Conservation (phyloP, 495 filamentous ascomycete genomes). For the Aspergillus carlsbadensis region DNA sequence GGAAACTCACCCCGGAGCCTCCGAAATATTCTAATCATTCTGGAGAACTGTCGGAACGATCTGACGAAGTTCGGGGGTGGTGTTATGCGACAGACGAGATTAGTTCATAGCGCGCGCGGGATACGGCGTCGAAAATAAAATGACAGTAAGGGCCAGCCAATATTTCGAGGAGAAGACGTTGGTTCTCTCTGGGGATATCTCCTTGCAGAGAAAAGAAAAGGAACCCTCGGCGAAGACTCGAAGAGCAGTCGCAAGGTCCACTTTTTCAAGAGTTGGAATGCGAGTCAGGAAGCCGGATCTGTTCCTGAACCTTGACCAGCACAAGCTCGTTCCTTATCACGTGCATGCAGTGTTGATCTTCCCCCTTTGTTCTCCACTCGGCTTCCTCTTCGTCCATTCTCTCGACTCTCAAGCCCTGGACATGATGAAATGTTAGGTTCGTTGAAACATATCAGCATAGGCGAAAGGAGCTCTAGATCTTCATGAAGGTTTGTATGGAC, state of each 20-base stretch:
- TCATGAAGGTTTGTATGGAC: too few species aligned
- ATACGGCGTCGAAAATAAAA: conserved; percentile 4
- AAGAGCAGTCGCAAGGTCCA: conserved; percentile 9
- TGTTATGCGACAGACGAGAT: conserved; percentile 1
- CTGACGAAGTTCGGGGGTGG: conserved; percentile 1
- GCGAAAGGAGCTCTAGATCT: too few species aligned
- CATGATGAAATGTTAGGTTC: too few species aligned
- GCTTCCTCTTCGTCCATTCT: too few species aligned
- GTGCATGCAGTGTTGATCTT: conserved; percentile 3
- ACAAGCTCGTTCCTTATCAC: neutral
- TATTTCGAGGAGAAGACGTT: neutral
- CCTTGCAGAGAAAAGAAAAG: neutral
- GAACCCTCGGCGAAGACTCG: neutral
- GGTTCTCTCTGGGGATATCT: neutral
- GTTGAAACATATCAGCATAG: too few species aligned
- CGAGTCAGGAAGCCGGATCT: neutral
- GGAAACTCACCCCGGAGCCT: conserved; percentile 42
- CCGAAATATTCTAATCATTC: conserved; percentile 39
- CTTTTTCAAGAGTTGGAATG: conserved; percentile 6
- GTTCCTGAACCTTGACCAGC: conserved; percentile 1
- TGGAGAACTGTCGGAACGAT: conserved; percentile 12
- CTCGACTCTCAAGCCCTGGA: neutral
- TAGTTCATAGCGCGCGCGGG: conserved; percentile 22
- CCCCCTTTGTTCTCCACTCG: neutral
- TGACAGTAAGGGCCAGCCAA: conserved; percentile 2